Evolutionary conservation across 2,329 filamentous ascomycete species (phyloP), one percentile per base, ranked within the genome.

Genomic region (Colletotrichum sp.): DNA sequence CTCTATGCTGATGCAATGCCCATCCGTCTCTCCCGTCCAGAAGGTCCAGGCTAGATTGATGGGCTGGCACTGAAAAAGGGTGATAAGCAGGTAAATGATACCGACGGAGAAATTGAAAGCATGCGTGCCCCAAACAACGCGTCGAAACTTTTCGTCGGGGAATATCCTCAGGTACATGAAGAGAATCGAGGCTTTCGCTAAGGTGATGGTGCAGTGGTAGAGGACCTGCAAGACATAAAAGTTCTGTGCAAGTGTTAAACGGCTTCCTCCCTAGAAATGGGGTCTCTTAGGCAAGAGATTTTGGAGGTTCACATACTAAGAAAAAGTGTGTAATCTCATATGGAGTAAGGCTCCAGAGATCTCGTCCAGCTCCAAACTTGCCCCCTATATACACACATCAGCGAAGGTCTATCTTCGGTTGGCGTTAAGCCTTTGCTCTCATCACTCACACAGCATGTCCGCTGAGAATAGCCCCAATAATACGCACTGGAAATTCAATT

Each of bases 141-240:
- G 72, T 7, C 78, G 80, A 32, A 85, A 80, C 5, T 15, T 57
- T 1, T 78, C 67, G 71, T 6, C 81, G 80, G 86, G 83, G 39
- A 86, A 86, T 16, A 86, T 81, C 4, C 82, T 80, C 7, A 82
- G 80, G 75, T 84, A 86, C 77, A 86, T 82, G 32, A 83, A 79
- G 5, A 86, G 79, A 39, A 86, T 79, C 7, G 84, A 81, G n/a
- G 84, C 72, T 71, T 85, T 85, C 12, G 82, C 79, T 4, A 84
- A 83, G 2, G 87, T 82, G 28, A 89, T 86, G 36, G 82, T 82
- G 16, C 8, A 28, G 15, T 44, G n/a, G 7, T 59, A 65, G 2
- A 64, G 16, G 1, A 26, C 5, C 9, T 65, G 71, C 8, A 36
- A 5, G 1, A 70, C 5, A 3, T 63, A 65, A 1, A 49, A 57